phyloP scores from a whole-genome alignment of 1,139 yeast genomes.

The Lodderomyces metapsilosis region DNA sequence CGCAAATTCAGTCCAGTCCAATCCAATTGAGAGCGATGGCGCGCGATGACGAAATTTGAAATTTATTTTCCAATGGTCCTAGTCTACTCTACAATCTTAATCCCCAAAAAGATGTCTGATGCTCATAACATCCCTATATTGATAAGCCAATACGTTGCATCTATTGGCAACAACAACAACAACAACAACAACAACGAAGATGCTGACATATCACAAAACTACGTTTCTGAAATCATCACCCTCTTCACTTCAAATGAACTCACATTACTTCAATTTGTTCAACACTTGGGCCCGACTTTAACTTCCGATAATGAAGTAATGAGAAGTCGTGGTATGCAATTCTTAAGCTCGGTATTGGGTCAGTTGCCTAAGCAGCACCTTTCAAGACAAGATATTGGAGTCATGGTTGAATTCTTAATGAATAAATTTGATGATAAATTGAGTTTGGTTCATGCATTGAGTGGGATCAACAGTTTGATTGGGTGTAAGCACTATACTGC shows the following conservation, averaged over 20 bases:
- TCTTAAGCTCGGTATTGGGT: constrained; percentile 54
- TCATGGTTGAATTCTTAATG: constrained; percentile 61
- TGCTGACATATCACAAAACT: constrained; percentile 21
- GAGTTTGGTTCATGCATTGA: constrained; percentile 51
- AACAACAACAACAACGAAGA: constrained; percentile 15
- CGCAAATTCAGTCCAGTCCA: no score
- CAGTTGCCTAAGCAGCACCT: constrained; percentile 26
- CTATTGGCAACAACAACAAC: constrained; percentile 20
- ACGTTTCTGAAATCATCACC: constrained; percentile 23
- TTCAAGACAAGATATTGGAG: constrained; percentile 62
- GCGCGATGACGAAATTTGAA: no score
- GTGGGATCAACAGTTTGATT: constrained; percentile 55
- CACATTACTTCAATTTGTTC: constrained; percentile 37
- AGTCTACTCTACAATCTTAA: no score
- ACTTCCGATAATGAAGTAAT: constrained; percentile 64
- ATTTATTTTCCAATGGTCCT: no score
- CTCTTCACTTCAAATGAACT: constrained; percentile 21
- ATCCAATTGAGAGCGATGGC: not conserved
- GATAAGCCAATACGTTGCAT: constrained; percentile 37
- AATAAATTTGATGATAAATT: constrained; percentile 67
- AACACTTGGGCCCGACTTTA: constrained; percentile 45
- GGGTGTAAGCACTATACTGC: constrained; percentile 45
- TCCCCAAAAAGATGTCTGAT: not conserved
- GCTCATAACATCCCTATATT: constrained; percentile 24
- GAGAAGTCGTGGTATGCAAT: constrained; percentile 53